These are phyloP conservation scores for Leptoxyphium fumago DNA, from an alignment of 2,329 filamentous ascomycete genomes.

Conservation along the genomic window DNA sequence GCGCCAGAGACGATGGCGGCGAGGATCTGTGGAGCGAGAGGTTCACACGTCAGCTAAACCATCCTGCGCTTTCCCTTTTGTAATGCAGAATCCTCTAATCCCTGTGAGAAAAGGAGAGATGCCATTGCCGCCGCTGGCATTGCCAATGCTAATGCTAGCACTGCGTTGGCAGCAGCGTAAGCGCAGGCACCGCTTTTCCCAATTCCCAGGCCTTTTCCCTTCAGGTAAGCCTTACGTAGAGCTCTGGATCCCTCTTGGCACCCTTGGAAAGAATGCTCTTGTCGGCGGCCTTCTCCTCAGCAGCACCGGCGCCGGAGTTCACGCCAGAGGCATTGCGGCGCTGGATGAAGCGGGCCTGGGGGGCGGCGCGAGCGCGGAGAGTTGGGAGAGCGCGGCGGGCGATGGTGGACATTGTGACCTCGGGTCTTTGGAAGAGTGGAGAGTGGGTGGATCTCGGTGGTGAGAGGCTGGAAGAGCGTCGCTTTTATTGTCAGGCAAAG, in stretches of 20 bases:
- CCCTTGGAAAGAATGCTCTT: slow-evolving; percentile 43
- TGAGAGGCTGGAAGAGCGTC: no score
- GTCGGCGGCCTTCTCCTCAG: slow-evolving; percentile 27
- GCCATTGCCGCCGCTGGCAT: neutral
- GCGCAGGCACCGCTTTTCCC: no score
- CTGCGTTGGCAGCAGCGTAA: no score
- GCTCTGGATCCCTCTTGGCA: slow-evolving; percentile 57
- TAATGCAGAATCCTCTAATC: slow-evolving; percentile 4
- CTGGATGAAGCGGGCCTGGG: slow-evolving; percentile 10
- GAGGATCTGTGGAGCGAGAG: slow-evolving; percentile 50
- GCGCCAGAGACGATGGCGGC: slow-evolving; percentile 80
- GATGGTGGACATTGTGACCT: slow-evolving; percentile 30
- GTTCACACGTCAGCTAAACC: slow-evolving; percentile 1
- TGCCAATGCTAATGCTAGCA: neutral
- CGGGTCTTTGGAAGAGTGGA: slow-evolving; percentile 6
- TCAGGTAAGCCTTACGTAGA: slow-evolving; percentile 43
- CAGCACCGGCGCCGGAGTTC: slow-evolving; percentile 27
- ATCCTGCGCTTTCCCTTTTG: slow-evolving; percentile 2
- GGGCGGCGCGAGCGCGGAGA: slow-evolving; percentile 28
- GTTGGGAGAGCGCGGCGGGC: slow-evolving; percentile 25
- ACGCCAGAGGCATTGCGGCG: slow-evolving; percentile 24
- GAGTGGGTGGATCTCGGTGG: neutral
- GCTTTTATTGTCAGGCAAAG: no score
- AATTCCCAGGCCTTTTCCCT: no score
- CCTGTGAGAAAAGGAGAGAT: neutral